Conservation (phyloP, 352 stramenopile genomes). For the Globisporangium cystogenes region DNA sequence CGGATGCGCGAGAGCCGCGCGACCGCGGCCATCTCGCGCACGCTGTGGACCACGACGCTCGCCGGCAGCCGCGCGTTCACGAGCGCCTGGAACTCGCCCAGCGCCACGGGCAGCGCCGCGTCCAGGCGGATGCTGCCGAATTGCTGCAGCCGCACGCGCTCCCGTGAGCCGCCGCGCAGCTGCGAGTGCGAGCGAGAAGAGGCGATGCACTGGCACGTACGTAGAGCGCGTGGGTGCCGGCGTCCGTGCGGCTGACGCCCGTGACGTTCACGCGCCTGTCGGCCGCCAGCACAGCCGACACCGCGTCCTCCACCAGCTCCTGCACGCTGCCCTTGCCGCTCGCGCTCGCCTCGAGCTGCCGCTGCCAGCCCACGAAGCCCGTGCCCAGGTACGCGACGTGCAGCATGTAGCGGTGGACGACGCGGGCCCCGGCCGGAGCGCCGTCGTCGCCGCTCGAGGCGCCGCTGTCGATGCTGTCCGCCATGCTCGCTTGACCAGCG, state of each 20-base stretch:
- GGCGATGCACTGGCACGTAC: no score
- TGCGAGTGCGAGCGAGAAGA: no score
- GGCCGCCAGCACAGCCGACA: constrained; percentile 43
- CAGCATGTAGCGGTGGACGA: constrained; percentile 48
- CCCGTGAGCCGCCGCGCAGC: no score
- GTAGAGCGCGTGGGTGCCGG: constrained; percentile 80
- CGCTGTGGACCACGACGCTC: constrained; percentile 40
- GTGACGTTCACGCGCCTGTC: constrained; percentile 71
- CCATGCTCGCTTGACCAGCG: no score
- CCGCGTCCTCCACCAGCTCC: constrained; percentile 65
- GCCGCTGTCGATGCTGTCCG: constrained; percentile 2
- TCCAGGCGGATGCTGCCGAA: constrained; percentile 70
- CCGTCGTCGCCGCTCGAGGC: no score
- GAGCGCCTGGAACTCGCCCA: constrained; percentile 36
- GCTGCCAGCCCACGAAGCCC: constrained; percentile 77
- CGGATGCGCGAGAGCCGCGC: constrained; percentile 54
- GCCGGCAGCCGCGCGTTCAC: constrained; percentile 54
- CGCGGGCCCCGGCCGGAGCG: no score
- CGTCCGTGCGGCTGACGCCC: constrained; percentile 77
- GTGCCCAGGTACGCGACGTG: constrained; percentile 78
- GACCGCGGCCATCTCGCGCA: constrained; percentile 24
- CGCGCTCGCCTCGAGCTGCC: constrained; percentile 46
- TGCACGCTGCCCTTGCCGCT: constrained; percentile 65
- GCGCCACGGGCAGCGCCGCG: constrained; percentile 27
- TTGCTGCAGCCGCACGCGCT: no score